Conservation (phyloP, 768 basidiomycete genomes). For the Glaciozyma martinii region DNA sequence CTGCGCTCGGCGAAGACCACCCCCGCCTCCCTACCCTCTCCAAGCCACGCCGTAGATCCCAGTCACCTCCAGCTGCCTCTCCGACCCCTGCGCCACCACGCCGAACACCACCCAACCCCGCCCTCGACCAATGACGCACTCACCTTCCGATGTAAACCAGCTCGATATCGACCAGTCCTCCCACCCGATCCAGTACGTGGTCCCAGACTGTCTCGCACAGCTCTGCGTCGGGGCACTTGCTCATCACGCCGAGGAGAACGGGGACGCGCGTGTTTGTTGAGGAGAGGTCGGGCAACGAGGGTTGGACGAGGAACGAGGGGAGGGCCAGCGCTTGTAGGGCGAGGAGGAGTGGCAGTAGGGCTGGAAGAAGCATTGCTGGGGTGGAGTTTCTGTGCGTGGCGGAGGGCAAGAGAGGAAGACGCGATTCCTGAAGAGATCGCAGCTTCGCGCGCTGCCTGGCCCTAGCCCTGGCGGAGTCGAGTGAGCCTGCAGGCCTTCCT, state of each 20-base stretch:
- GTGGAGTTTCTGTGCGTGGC: too few relatives aligned
- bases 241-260: neutral
- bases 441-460: too few relatives aligned
- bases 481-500: too few relatives aligned
- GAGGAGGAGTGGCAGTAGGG: too few relatives aligned
- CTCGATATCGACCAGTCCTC: neutral
- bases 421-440: too few relatives aligned
- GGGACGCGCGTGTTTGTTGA: conserved; percentile 1
- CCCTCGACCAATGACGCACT: too few relatives aligned
- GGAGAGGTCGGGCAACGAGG: neutral
- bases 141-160: conserved; percentile 2
- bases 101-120: neutral
- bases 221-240: neutral
- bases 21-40: neutral
- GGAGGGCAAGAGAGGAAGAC: too few relatives aligned
- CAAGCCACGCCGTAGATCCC: too few relatives aligned
- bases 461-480: too few relatives aligned
- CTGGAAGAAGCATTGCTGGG: too few relatives aligned
- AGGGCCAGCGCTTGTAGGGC: too few relatives aligned
- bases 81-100: neutral
- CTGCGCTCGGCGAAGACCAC: neutral
- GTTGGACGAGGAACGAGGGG: too few relatives aligned
- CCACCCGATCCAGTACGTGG: conserved; percentile 1
- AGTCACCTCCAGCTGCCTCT: neutral
- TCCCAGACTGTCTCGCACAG: conserved; percentile 1